Base-by-base conservation (phyloP, 352 stramenopile species). In the Saprolegnia parasitica region DNA sequence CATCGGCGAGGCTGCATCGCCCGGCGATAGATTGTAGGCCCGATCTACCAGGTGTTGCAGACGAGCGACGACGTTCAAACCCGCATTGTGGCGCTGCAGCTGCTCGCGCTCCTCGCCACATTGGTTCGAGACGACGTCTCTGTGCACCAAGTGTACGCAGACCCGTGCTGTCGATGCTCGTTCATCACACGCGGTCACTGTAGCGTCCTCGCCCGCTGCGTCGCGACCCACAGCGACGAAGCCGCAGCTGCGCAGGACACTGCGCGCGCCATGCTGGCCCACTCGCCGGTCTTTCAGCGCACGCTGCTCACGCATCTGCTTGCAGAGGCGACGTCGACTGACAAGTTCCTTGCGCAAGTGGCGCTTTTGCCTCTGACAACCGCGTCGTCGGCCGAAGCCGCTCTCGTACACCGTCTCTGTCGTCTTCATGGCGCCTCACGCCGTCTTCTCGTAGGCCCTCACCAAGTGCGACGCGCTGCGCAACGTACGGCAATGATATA, bases 391-490 rank as follows among this genome's bases (percentile, higher is more conserved):
- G 26, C n/a, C 29, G 47, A 49, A 29, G 63, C 63, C 10, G 9
- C 40, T 13, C 20, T 62, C 32, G 63, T 70, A 61, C 29, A 35
- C 29, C 29, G 5, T 5, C 29, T 35, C 29, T 9, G 26, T 49
- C 46, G 18, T 8, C n/a, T 24, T 40, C n/a, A 40, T 29, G 9
- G 23, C 49, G 11, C 24, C 20, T 47, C 10, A 11, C 18, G 16
- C n/a, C n/a, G n/a, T n/a, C n/a, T n/a, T n/a, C n/a, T n/a, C n/a
- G n/a, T 46, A 70, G 63, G 23, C 32, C n/a, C 61, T 21, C 5
- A 39, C 49, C 13, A 70, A 70, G 29, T 70, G 63, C 63, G 18
- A 70, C 3, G 16, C 20, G 10, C 37, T 70, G 20, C 26, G 54
- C 23, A 16, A 49, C 20, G 63, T 70, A 70, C 26, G 37, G 20